A percentile compares a stretch with the other conserved stretches of the same genome.
Conservation (phyloP, 768 basidiomycete species). For the Lepiota brunneoincarnata region DNA sequence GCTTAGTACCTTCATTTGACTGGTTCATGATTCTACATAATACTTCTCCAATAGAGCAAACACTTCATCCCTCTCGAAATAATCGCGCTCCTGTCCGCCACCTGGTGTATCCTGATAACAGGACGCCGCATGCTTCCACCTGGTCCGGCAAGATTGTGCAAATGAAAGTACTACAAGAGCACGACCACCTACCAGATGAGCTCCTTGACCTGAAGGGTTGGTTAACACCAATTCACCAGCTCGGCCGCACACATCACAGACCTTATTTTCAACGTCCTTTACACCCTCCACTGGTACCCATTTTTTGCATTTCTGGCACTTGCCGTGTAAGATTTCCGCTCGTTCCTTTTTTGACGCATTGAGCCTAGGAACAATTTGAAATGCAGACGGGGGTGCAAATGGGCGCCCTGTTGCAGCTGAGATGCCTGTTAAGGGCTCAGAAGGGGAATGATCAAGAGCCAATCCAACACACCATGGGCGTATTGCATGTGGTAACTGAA, state of each 20-base stretch:
- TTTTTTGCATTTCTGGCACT: constrained; percentile 72
- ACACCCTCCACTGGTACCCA: constrained; percentile 75
- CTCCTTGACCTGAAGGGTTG: constrained; percentile 54
- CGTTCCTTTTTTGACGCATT: constrained; percentile 61
- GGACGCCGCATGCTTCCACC: constrained; percentile 83
- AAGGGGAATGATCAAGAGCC: not conserved
- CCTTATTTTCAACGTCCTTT: constrained; percentile 75
- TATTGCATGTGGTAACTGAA: constrained; percentile 82
- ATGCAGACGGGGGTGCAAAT: constrained; percentile 73
- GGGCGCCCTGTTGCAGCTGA: constrained; percentile 66
- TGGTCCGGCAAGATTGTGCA: constrained; percentile 17
- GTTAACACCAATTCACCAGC: not conserved
- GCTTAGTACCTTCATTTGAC: not conserved
- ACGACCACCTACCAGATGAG: constrained; percentile 64
- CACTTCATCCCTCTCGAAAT: constrained; percentile 54
- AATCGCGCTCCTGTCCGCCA: constrained; percentile 49
- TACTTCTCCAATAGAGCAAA: constrained; percentile 17
- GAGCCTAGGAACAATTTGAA: constrained; percentile 45
- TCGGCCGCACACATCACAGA: constrained; percentile 20
- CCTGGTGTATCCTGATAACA: constrained; percentile 65
- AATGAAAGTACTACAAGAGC: not conserved
- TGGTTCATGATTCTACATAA: constrained; percentile 1
- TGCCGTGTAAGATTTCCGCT: constrained; percentile 58
- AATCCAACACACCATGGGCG: constrained; percentile 53
- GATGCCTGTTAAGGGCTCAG: constrained; percentile 47